These are phyloP conservation scores for Rhizophagus sp. DNA, from an alignment of 192 early-diverging fungal genomes.

Conservation along the genomic window DNA sequence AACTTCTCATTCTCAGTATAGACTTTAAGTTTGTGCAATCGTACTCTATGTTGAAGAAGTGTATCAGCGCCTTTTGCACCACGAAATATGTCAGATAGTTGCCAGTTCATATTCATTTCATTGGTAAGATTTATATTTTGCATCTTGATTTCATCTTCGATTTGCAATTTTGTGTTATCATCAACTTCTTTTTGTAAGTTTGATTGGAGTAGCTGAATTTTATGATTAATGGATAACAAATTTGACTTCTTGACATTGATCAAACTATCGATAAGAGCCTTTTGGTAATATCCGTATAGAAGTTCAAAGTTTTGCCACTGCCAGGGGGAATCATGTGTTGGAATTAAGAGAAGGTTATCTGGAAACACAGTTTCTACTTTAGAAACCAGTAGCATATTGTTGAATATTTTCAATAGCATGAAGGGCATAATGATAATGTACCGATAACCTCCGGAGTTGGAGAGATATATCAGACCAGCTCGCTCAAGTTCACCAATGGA, in stretches of 20 bases:
- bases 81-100: constrained; percentile 15
- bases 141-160: too few relatives aligned
- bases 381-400: constrained; percentile 5
- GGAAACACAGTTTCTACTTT: constrained; percentile 19
- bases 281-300: constrained; percentile 19
- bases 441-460: constrained; percentile 2
- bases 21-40: constrained; percentile 17
- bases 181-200: background rate
- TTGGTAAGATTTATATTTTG: too few relatives aligned
- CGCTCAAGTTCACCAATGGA: constrained; percentile 29
- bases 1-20: constrained; percentile 9
- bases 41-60: background rate
- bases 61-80: constrained; percentile 15
- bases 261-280: constrained; percentile 23
- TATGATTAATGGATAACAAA: background rate
- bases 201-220: background rate
- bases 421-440: constrained; percentile 20
- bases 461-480: constrained; percentile 22
- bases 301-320: constrained; percentile 23
- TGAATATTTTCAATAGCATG: constrained; percentile 12
- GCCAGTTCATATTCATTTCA: background rate
- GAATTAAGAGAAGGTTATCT: constrained; percentile 26
- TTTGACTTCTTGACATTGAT: background rate
- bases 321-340: constrained; percentile 20
- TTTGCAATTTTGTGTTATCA: background rate